Evolutionary conservation across 2,329 filamentous ascomycete species (phyloP).

Genomic region (Calonectria fujianensis): DNA sequence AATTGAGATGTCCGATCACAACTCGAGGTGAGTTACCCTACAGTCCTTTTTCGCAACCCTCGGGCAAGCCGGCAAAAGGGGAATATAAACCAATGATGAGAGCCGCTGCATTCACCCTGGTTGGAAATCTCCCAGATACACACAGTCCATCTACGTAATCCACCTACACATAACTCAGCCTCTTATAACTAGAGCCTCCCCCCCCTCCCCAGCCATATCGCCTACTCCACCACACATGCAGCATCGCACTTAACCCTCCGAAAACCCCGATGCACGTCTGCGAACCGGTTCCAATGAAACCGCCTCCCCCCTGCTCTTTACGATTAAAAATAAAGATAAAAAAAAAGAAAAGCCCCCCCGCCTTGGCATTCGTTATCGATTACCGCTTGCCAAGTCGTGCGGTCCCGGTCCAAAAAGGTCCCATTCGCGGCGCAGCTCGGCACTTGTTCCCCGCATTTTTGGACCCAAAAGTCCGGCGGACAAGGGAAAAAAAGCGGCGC

Average conservation of each 20-base stretch:
- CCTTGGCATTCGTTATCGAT: not conserved
- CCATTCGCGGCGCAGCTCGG: slow-evolving; percentile 10
- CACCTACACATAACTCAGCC: not conserved
- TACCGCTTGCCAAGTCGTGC: not conserved
- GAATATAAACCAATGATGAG: not conserved
- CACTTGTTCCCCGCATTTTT: slow-evolving; percentile 27
- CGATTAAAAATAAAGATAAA: not conserved
- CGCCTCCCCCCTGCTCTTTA: not conserved
- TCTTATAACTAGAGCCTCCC: not conserved
- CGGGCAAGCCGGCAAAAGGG: not conserved
- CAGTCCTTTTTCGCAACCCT: not conserved
- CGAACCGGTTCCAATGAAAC: not conserved
- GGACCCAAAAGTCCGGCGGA: not conserved
- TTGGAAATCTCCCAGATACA: not conserved
- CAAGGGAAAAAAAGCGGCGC: not conserved
- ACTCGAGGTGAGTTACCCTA: not conserved
- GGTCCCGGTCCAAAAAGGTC: not conserved
- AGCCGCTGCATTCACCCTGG: not conserved
- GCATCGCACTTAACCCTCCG: not conserved
- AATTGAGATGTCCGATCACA: not conserved
- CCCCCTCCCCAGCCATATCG: not conserved
- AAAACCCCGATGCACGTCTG: not conserved
- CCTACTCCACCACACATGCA: not conserved
- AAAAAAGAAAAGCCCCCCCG: not conserved
- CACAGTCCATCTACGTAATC: not conserved